Evolutionary conservation across 2,329 filamentous ascomycete genomes (phyloP).

Genomic region (Penicillium sp.): DNA sequence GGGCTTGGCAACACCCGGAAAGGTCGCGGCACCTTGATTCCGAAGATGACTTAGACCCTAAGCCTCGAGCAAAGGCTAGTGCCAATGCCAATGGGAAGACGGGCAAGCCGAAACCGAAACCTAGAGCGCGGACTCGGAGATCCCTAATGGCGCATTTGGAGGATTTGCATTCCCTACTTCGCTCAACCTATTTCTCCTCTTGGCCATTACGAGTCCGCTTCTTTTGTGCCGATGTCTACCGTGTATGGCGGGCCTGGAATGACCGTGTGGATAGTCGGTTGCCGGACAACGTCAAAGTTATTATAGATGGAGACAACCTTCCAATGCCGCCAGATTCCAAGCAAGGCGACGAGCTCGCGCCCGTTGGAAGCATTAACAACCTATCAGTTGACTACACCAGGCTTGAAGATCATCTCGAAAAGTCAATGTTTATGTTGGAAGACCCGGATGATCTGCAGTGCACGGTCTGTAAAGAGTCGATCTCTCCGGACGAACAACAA

Average conservation of each 20-base stretch:
- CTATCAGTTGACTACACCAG: slow-evolving; percentile 56
- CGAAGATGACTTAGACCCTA: slow-evolving; percentile 52
- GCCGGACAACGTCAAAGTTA: slow-evolving; percentile 52
- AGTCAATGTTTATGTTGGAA: slow-evolving; percentile 48
- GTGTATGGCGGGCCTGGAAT: slow-evolving; percentile 65
- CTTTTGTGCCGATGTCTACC: slow-evolving; percentile 68
- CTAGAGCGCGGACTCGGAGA: slow-evolving; percentile 50
- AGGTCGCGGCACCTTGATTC: slow-evolving; percentile 73
- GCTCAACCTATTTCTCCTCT: slow-evolving; percentile 72
- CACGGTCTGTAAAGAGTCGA: slow-evolving; percentile 48
- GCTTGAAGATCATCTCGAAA: slow-evolving; percentile 53
- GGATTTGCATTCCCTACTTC: slow-evolving; percentile 77
- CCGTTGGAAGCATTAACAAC: slow-evolving; percentile 42
- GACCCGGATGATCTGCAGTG: slow-evolving; percentile 44
- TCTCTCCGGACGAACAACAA: slow-evolving; percentile 43
- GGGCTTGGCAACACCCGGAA: slow-evolving; percentile 88
- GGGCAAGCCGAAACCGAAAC: slow-evolving; percentile 40
- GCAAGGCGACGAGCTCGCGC: slow-evolving; percentile 19
- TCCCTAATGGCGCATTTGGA: slow-evolving; percentile 69
- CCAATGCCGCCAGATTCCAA: background rate
- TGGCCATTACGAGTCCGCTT: slow-evolving; percentile 85
- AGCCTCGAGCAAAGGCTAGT: slow-evolving; percentile 28
- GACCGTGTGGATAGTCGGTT: slow-evolving; percentile 51
- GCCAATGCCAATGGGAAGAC: slow-evolving; percentile 39
- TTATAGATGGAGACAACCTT: slow-evolving; percentile 50